These are phyloP conservation scores for Ampelocalamus luodianensis DNA, from an alignment of 176 grass and related monocot genomes.

Conservation along the genomic window DNA sequence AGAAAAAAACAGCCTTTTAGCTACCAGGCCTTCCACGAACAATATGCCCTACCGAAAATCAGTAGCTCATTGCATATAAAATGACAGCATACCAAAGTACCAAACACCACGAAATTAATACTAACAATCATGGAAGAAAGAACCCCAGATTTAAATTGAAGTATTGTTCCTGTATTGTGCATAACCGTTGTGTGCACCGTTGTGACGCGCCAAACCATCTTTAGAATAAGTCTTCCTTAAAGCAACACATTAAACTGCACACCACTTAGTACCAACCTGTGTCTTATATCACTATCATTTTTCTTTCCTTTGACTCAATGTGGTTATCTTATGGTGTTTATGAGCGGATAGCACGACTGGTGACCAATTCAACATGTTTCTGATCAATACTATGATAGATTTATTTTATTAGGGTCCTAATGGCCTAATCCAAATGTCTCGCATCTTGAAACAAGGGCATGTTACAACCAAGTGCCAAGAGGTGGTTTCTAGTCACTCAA, in stretches of 20 bases:
- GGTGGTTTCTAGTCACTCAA: conserved; percentile 19
- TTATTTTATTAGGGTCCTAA: neutral
- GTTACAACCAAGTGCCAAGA: neutral
- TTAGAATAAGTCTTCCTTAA: conserved; percentile 20
- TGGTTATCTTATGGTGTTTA: neutral
- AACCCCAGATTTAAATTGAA: neutral
- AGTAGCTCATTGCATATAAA: neutral
- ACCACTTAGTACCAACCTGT: neutral
- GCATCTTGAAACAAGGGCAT: neutral
- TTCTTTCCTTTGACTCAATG: conserved; percentile 46
- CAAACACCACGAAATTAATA: neutral
- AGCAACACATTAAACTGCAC: neutral
- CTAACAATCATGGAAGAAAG: neutral
- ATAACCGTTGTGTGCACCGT: neutral
- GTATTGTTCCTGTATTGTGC: neutral
- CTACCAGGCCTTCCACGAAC: neutral
- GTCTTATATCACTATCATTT: neutral
- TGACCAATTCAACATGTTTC: conserved; percentile 4
- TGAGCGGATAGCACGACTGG: neutral
- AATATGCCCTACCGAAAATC: neutral
- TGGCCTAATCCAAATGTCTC: neutral
- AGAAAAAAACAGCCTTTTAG: neutral
- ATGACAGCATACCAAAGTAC: neutral
- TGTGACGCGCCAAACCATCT: neutral
- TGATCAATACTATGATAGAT: neutral